Evolutionary conservation across 305 asterid species (phyloP).

Genomic region (Fraxinus velutina): DNA sequence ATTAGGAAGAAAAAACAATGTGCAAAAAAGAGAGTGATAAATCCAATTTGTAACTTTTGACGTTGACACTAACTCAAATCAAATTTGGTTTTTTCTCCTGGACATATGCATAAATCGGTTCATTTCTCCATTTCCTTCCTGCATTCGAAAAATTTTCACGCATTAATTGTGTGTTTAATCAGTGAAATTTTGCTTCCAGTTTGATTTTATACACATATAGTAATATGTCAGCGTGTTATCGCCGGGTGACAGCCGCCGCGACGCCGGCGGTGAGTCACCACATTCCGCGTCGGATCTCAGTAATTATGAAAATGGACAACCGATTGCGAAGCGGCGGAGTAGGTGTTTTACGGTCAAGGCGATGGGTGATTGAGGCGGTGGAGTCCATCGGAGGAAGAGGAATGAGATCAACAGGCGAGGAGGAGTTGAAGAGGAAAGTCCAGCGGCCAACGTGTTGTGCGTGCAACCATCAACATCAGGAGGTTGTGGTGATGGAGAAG

Average conservation of each 20-base stretch:
- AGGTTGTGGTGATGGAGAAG: conserved; percentile 35
- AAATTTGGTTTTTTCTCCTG: neutral
- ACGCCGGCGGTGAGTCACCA: conserved; percentile 26
- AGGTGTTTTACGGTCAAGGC: conserved; percentile 34
- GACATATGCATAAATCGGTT: neutral
- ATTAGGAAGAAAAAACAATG: neutral
- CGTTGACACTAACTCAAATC: neutral
- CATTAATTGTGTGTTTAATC: neutral
- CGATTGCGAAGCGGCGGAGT: conserved; percentile 25
- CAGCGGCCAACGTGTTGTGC: conserved; percentile 37
- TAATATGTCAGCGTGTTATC: conserved; percentile 44
- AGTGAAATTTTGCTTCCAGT: neutral
- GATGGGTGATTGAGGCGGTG: conserved; percentile 42
- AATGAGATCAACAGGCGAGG: conserved; percentile 3
- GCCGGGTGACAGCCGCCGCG: conserved; percentile 28
- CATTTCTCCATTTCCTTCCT: neutral
- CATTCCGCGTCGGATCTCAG: conserved; percentile 24
- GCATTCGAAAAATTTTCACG: neutral
- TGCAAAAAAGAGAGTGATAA: neutral
- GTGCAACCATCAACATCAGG: conserved; percentile 37
- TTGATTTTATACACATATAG: neutral
- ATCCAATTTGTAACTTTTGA: neutral
- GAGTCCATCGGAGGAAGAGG: conserved; percentile 17
- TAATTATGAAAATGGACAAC: conserved; percentile 24
- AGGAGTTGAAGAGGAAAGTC: conserved; percentile 18